Base-by-base conservation (phyloP, 1,284 basidiomycete genomes). In the Microbotryomycetes sp. region DNA sequence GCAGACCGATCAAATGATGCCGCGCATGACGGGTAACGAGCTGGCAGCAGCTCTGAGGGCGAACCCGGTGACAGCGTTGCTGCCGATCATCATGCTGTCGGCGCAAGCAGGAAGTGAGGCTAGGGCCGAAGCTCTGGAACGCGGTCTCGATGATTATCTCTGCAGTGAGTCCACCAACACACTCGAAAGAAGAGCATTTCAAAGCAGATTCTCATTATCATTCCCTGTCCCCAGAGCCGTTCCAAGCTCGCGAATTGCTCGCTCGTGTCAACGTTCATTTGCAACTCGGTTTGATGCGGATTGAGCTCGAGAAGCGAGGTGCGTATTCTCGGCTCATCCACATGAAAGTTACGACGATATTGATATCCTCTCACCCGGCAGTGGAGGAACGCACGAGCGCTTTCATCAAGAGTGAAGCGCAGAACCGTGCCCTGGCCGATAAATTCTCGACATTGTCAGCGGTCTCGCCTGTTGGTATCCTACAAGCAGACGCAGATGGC, bases 101-200 rank as follows among this genome's bases (percentile, higher is more conserved):
- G 73, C 73, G 3, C 68, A 68, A 19, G 70, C 71, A 19, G 72
- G 70, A 2, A 54, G 58, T 22, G 73, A 74, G n/a, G 69, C 70
- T 4, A 61, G 70, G 14, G 66, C 70, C 3, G 71, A 71, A 36
- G 70, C 68, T 16, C 65, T 74, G n/a, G 63, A 67, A 12, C 62
- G 63, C 9, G 73, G 73, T 6, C 60, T 66, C 5, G 73, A 72
- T 58, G 72, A 72, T 59, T 67, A 70, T 58, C 53, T 70, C 28
- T 54, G 60, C 3, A 19, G 29, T 49, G 22, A 19, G 30, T 19
- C 4, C 7, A 15, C 12, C 19, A 19, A 42, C 36, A 42, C 23
- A 26, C 30, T 3, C 2, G 29, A 12, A n/a, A 16, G 7, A 47
- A 2, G 30, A 1, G 19, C 54, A 28, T 4, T 15, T 28, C 12